phyloP scores from a whole-genome alignment of 2,329 filamentous ascomycete genomes.

The Diaporthe helianthi region DNA sequence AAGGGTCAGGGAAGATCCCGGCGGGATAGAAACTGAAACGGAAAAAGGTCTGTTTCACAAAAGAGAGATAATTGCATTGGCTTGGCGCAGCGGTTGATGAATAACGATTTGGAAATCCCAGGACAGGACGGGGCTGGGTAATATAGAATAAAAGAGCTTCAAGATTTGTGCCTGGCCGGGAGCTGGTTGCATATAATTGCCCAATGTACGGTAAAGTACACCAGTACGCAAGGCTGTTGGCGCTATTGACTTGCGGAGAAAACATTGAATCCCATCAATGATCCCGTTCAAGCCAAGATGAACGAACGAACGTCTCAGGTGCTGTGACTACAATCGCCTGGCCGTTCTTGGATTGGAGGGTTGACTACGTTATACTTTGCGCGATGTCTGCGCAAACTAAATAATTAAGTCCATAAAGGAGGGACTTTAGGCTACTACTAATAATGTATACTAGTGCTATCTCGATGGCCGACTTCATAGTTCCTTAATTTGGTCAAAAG shows the following conservation, averaged over 20 bases:
- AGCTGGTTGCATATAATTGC: not conserved
- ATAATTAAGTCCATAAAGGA: no score
- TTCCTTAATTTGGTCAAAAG: not conserved
- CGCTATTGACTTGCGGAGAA: not conserved
- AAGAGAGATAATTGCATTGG: slow-evolving; percentile 10
- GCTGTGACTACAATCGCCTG: not conserved
- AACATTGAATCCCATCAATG: not conserved
- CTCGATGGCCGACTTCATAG: no score
- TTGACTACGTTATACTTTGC: no score
- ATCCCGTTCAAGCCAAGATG: not conserved
- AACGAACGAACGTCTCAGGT: not conserved
- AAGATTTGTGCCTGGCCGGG: not conserved
- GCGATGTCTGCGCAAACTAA: no score
- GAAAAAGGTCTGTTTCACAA: not conserved
- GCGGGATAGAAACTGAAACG: not conserved
- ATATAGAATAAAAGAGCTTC: slow-evolving; percentile 12
- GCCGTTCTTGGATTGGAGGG: no score
- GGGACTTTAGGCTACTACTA: no score
- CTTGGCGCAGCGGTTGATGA: slow-evolving; percentile 14
- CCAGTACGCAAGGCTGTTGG: not conserved
- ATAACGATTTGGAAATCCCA: slow-evolving; percentile 9
- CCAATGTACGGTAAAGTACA: not conserved
- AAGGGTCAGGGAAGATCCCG: not conserved
- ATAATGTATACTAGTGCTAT: not conserved
- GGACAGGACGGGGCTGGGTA: not conserved